Conservation (phyloP, 129 eudicot species). For the Gnaphalium uliginosum region DNA sequence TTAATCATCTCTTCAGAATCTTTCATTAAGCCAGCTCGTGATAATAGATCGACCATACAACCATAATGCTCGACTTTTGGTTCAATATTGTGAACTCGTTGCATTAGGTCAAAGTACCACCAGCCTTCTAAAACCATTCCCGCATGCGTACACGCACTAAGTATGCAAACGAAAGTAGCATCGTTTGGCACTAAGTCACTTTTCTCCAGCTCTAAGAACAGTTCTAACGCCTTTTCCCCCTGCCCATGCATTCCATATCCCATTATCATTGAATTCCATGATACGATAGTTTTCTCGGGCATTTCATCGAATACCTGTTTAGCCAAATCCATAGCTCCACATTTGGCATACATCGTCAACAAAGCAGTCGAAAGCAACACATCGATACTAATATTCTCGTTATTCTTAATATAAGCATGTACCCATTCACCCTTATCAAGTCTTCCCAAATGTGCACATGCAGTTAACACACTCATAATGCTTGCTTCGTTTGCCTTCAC, state of each 20-base stretch:
- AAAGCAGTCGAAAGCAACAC: constrained; percentile 63
- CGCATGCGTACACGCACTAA: constrained; percentile 64
- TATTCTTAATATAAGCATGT: constrained; percentile 45
- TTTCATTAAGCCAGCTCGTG: constrained; percentile 57
- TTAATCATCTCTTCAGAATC: constrained; percentile 54
- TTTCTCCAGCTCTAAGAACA: constrained; percentile 50
- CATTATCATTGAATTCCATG: constrained; percentile 80
- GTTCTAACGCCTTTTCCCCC: constrained; percentile 64
- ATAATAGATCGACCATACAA: constrained; percentile 72
- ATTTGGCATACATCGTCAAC: constrained; percentile 71
- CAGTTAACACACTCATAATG: constrained; percentile 54
- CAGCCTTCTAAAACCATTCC: constrained; percentile 78
- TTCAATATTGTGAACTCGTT: constrained; percentile 56
- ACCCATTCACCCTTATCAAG: constrained; percentile 56
- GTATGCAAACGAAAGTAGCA: constrained; percentile 63
- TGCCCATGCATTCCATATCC: constrained; percentile 70
- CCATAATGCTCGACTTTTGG: constrained; percentile 76
- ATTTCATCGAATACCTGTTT: constrained; percentile 54
- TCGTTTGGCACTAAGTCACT: constrained; percentile 57
- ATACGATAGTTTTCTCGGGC: constrained; percentile 57
- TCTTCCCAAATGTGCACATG: constrained; percentile 61
- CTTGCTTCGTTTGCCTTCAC: constrained; percentile 57
- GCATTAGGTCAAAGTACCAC: constrained; percentile 72
- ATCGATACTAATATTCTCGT: constrained; percentile 40
- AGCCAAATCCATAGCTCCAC: constrained; percentile 67